Percentiles rank a stretch among this genome's conserved stretches.
These are phyloP conservation scores for Fusarium penzigii DNA, from an alignment of 2,329 filamentous ascomycete species.

Conservation along the genomic window DNA sequence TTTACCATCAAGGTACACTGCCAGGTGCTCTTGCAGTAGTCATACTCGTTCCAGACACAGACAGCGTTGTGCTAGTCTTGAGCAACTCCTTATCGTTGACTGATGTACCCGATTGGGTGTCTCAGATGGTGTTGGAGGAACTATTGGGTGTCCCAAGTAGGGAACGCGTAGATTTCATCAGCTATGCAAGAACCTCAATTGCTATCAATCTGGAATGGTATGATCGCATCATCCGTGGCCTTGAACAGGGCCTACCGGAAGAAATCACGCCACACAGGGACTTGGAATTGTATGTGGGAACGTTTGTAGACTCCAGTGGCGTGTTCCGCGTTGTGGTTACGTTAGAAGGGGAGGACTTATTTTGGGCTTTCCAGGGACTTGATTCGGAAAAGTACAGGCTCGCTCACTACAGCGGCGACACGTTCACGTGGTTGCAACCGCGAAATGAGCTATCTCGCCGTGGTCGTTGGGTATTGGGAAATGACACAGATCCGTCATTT, in stretches of 20 bases:
- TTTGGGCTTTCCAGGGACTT: neutral
- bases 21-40: conserved; percentile 3
- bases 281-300: neutral
- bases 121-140: conserved; percentile 8
- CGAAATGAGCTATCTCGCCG: neutral
- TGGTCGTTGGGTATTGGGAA: neutral
- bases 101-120: conserved; percentile 10
- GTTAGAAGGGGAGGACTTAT: neutral
- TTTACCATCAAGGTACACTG: conserved; percentile 12
- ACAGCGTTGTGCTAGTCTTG: conserved; percentile 5
- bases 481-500: neutral
- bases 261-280: neutral
- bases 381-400: conserved; percentile 3
- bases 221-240: neutral
- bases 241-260: neutral
- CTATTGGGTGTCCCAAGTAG: neutral
- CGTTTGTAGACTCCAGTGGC: neutral
- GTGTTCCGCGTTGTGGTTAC: neutral
- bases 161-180: conserved; percentile 4
- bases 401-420: conserved; percentile 4
- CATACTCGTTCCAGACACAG: conserved; percentile 7
- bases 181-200: neutral
- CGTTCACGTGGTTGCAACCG: conserved; percentile 2
- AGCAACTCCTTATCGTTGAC: conserved; percentile 11
- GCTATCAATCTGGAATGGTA: neutral